A percentile compares a stretch with the other conserved stretches of the same genome.
These are phyloP conservation scores for Saccharomyces eubayanus DNA, from an alignment of 805 yeast species.

Conservation along the genomic window DNA sequence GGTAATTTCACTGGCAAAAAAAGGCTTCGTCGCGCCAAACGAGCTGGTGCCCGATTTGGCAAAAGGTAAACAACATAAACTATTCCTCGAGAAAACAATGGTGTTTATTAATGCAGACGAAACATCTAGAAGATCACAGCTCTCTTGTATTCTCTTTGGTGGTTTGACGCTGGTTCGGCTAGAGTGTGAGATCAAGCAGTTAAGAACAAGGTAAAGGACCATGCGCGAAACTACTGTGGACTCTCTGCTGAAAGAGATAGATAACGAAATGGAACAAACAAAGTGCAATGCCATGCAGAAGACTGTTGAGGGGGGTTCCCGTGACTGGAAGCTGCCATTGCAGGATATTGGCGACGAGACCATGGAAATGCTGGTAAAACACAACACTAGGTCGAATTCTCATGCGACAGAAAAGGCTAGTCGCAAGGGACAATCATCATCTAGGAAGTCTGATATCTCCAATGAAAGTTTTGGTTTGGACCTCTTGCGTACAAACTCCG, in stretches of 20 bases:
- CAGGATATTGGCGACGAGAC: constrained; percentile 29
- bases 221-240: constrained; percentile 17
- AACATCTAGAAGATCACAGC: not conserved
- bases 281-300: not conserved
- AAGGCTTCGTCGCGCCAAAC: not conserved
- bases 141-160: not conserved
- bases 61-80: constrained; percentile 1
- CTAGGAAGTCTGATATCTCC: constrained; percentile 11
- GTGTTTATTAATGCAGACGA: not conserved
- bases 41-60: constrained; percentile 4
- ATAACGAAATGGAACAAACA: constrained; percentile 22
- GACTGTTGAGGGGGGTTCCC: not conserved
- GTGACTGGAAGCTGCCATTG: constrained; percentile 12
- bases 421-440: not conserved
- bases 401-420: not conserved
- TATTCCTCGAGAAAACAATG: not conserved
- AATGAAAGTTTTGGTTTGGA: constrained; percentile 10
- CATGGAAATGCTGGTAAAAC: constrained; percentile 25
- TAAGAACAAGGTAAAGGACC: not conserved
- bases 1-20: not conserved
- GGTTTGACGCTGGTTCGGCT: not conserved
- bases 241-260: constrained; percentile 26
- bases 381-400: constrained; percentile 15
- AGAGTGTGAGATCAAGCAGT: too few relatives aligned
- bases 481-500: not conserved